These are phyloP conservation scores for Cubamyces lactineus DNA, from an alignment of 768 basidiomycete genomes.

Conservation along the genomic window DNA sequence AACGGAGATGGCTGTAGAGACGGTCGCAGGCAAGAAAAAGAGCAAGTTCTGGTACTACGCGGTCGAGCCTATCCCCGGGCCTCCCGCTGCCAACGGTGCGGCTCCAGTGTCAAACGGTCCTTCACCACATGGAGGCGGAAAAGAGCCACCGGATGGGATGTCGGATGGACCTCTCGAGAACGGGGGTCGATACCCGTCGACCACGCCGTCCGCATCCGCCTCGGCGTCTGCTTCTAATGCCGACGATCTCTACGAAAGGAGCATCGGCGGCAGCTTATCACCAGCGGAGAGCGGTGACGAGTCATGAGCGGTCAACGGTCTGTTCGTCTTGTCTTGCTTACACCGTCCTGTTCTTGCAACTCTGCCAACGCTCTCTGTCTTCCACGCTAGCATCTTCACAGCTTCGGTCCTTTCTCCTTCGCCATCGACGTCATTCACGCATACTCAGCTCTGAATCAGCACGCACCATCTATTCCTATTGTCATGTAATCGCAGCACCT, in stretches of 20 bases:
- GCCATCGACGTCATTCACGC: neutral
- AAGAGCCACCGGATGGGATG: slow-evolving; percentile 9
- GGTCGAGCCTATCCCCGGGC: slow-evolving; percentile 64
- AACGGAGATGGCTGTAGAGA: slow-evolving; percentile 73
- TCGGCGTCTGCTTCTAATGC: slow-evolving; percentile 24
- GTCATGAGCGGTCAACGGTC: slow-evolving; percentile 28
- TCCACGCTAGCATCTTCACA: slow-evolving; percentile 10
- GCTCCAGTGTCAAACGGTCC: slow-evolving; percentile 22
- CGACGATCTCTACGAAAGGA: slow-evolving; percentile 36
- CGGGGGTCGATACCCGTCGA: slow-evolving; percentile 19
- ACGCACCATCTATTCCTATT: neutral
- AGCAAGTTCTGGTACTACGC: slow-evolving; percentile 92
- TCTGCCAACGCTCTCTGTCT: slow-evolving; percentile 17
- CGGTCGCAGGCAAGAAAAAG: slow-evolving; percentile 78
- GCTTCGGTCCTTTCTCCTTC: slow-evolving; percentile 1
- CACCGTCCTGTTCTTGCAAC: slow-evolving; percentile 14
- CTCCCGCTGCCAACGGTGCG: slow-evolving; percentile 28
- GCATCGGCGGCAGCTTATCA: slow-evolving; percentile 48
- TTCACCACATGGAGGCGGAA: slow-evolving; percentile 1
- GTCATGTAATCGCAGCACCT: slow-evolving; percentile 15
- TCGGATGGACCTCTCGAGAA: slow-evolving; percentile 18
- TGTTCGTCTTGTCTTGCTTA: slow-evolving; percentile 20
- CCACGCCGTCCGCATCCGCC: slow-evolving; percentile 22
- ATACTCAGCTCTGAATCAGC: slow-evolving; percentile 1
- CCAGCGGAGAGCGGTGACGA: slow-evolving; percentile 43